Evolutionary conservation across 768 basidiomycete genomes (phyloP), one percentile per base, ranked within the genome.

Genomic region (Lentinula lateritia): DNA sequence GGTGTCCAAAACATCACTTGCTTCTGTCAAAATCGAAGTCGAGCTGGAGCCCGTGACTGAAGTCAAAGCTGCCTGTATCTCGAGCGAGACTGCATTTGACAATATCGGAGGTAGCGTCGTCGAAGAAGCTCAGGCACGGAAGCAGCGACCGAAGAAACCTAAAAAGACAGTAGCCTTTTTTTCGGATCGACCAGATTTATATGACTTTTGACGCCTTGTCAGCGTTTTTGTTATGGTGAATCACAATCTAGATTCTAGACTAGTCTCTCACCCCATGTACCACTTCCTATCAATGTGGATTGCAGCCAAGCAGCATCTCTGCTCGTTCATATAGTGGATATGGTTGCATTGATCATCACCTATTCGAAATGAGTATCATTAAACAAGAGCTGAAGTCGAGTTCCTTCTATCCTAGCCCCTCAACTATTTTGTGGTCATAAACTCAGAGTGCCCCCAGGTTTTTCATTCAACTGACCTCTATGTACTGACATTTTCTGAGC

Each of bases 161-260:
- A 83, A 81, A 74, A 91, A 91, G 76, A 82, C 77, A 60, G 90
- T 92, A 1, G 86, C 80, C 1, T 92, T 92, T 71, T 79, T 76
- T 57, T 82, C 83, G 60, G 87, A 89, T 66, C 75, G 78, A 62
- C 85, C 84, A 35, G 90, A 90, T 64, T 65, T 91, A 72, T 91
- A 90, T 69, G 90, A 89, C 67, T 90, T 90, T 70, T 90, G 74
- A 81, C 61, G 52, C 35, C 10, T 35, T 53, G 39, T 53, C 35
- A 35, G 20, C 50, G 50, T 5, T 18, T 48, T 32, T 50, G 32
- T 28, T 18, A 50, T 32, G 8, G 32, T 50, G 28, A 13, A 50
- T 13, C 20, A 13, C 32, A 9, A 48, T 39, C 38, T 39, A 39
- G 38, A 39, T 39, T 28, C 28, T 28, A 28, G 3, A 28, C 28